These are phyloP conservation scores for Coniochaeta prunicola DNA, from an alignment of 2,329 filamentous ascomycete species.

Conservation along the genomic window DNA sequence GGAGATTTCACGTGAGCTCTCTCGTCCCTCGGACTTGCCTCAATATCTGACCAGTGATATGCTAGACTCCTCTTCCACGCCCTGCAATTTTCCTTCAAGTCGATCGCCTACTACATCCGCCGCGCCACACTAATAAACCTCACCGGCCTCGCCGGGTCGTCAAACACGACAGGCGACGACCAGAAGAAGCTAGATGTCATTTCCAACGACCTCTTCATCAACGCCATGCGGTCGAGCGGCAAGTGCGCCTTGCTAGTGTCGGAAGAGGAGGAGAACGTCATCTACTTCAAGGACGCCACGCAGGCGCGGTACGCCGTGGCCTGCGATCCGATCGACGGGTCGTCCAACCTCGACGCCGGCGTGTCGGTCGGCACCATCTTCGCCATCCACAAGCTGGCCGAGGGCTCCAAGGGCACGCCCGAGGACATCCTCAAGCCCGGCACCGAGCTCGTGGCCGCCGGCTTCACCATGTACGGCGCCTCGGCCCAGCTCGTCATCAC, in stretches of 20 bases:
- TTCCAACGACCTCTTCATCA: conserved; percentile 95
- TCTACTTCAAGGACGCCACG: conserved; percentile 71
- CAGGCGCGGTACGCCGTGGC: conserved; percentile 88
- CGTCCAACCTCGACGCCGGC: conserved; percentile 94
- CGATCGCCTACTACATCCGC: conserved; percentile 98
- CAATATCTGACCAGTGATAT: conserved; percentile 3
- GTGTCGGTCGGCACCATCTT: conserved; percentile 98
- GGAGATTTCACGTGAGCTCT: conserved; percentile 88
- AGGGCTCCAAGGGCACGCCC: conserved; percentile 64
- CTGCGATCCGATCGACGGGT: conserved; percentile 97
- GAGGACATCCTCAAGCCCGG: conserved; percentile 87
- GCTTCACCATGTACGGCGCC: conserved; percentile 99
- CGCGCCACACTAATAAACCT: conserved; percentile 92
- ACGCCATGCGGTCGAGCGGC: conserved; percentile 87
- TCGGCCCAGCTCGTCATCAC: conserved; percentile 95
- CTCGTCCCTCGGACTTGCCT: neutral
- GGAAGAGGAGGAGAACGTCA: conserved; percentile 91
- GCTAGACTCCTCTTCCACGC: conserved; percentile 87
- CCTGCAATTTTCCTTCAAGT: conserved; percentile 99
- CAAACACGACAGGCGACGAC: conserved; percentile 93
- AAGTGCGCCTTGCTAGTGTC: conserved; percentile 92
- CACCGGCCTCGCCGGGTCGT: conserved; percentile 86
- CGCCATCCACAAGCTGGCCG: conserved; percentile 81
- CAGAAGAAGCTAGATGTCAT: conserved; percentile 99
- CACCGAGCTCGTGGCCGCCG: conserved; percentile 83